Base-by-base conservation (phyloP, 2,329 filamentous ascomycete genomes). In the Colletotrichum endophyticum region DNA sequence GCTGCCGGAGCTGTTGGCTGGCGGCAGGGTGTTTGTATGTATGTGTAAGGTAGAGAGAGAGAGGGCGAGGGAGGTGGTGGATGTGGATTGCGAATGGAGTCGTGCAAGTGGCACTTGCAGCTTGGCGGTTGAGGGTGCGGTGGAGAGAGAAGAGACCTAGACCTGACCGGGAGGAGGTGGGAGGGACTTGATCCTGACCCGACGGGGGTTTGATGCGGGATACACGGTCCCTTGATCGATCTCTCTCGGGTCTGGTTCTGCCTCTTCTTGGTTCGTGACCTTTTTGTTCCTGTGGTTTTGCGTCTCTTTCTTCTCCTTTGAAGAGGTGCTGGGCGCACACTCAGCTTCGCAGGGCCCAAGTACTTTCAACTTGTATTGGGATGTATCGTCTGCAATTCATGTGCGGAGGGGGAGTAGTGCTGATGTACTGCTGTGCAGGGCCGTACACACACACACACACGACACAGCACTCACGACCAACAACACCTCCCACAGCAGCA, bases 21-120 rank as follows among this genome's bases (percentile, higher is more conserved):
- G 44, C 44, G 12, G n/a, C 44, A 53, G 44, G 44, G 44, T 22
- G 44, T 53, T 53, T 53, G 44, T 22, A 53, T 53, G 44, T 44
- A 30, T 36, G 36, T 39, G 44, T 53, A 53, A 53, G n/a, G 44
- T 53, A 53, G 44, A 53, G 44, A 53, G n/a, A 22, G 44, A 25
- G 44, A 53, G n/a, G 44, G 44, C 44, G 44, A 53, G 44, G 44
- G 44, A 53, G 57, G 39, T 36, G 34, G 19, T 44, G 73, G 73
- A 44, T 57, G 56, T 76, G 70, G 73, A 59, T 64, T 76, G 70
- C 70, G 73, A 73, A 76, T 76, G 73, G 73, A 63, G 69, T 73
- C 56, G 73, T 72, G 36, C 61, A 28, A 66, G 59, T 74, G 59
- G 72, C 73, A 72, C 61, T 72, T 53, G 64, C 28, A 44, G 56